Base-by-base conservation (phyloP, 1,139 yeast species). In the Arxiozyma bovina region DNA sequence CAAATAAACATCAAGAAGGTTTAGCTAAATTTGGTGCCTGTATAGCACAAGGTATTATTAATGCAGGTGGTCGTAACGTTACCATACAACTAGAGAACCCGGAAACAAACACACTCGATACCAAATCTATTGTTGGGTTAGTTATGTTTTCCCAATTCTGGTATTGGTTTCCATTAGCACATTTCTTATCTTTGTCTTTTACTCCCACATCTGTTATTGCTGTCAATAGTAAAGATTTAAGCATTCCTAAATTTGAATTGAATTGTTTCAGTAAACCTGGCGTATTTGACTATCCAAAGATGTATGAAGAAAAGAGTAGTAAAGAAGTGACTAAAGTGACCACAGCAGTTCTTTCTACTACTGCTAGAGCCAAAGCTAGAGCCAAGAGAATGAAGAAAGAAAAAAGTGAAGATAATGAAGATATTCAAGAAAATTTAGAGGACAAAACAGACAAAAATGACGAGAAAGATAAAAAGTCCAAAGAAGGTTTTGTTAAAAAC, bases 131-230 rank as follows among this genome's bases (percentile, higher is more conserved):
- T 63, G 96, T 91, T 56, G 99, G 99, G 46, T 76, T 94, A 64
- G 83, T 95, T 0, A 80, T 93, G 58, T 94, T 93, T 69, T 77
- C 86, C 7, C 99, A 93, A 73, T 87, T 88, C 67, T 93, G 99
- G 99, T 90, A 90, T 73, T 93, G 99, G 99, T 94, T 85, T 82
- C 99, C 99, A 60, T 78, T 91, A 58, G 83, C 97, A 1, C 98
- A 93, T 73, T 94, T 93, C 74, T 75, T 93, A 65, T 85, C 96
- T 21, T 79, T 94, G 63, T 88, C 98, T 38, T 91, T 91, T 71
- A 81, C 95, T 7, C 97, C 99, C 53, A 94, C 99, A 2, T 82
- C 95, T 7, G 79, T 93, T 34, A 83, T 89, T 64, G 97, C 96
- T 60, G 88, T 93, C 12, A 83, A 85, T 58, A 63, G 70, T 42